Evolutionary conservation across 495 filamentous ascomycete genomes (phyloP).

Genomic region (Xylaria intraflava): DNA sequence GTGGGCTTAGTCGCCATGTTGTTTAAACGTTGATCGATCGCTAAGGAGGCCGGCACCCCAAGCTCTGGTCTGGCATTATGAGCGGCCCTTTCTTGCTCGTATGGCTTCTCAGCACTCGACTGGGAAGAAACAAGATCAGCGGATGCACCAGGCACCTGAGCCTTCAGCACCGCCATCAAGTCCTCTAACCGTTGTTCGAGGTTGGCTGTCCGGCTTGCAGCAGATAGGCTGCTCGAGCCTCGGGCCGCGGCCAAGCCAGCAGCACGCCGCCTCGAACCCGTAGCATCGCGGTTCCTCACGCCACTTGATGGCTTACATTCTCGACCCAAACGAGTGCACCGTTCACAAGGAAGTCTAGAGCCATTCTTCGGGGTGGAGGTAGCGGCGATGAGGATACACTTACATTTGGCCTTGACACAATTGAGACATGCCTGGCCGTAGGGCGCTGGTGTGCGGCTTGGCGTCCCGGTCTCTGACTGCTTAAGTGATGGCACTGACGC

Average conservation of each 20-base stretch:
- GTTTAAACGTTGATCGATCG: not conserved
- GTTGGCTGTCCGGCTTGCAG: constrained; percentile 31
- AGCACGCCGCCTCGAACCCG: not conserved
- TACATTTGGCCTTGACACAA: constrained; percentile 51
- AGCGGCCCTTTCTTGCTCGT: not conserved
- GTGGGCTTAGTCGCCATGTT: not conserved
- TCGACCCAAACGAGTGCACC: constrained; percentile 42
- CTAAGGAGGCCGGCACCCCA: not conserved
- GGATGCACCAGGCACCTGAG: constrained; percentile 18
- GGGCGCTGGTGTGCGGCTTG: constrained; percentile 17
- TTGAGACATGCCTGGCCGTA: constrained; percentile 49
- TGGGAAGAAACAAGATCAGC: not conserved
- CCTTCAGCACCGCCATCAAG: constrained; percentile 35
- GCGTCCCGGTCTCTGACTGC: not conserved
- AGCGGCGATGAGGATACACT: constrained; percentile 34
- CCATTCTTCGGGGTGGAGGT: constrained; percentile 11
- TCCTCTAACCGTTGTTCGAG: constrained; percentile 44
- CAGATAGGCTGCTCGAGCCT: constrained; percentile 11
- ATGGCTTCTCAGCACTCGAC: not conserved
- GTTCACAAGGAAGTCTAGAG: constrained; percentile 39
- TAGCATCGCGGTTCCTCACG: constrained; percentile 28
- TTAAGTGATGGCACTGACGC: not conserved
- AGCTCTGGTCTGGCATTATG: not conserved
- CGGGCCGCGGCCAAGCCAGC: not conserved
- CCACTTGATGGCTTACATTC: constrained; percentile 35